These are phyloP conservation scores for Vitis amurensis DNA, from an alignment of 164 flowering plant species.

Conservation along the genomic window DNA sequence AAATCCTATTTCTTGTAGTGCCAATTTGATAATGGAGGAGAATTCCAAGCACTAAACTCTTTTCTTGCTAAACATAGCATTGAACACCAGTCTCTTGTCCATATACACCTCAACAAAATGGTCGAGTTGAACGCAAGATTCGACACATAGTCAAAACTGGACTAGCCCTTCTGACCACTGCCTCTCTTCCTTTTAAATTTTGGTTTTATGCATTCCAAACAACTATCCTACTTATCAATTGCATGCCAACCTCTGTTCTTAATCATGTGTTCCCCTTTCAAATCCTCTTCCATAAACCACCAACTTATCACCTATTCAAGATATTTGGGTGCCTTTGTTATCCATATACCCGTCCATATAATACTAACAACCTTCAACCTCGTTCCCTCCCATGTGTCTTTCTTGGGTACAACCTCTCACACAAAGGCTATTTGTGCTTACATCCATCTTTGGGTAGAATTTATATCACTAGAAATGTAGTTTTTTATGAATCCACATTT, in stretches of 20 bases:
- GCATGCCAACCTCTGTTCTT: constrained; percentile 5
- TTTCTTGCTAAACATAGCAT: constrained; percentile 2
- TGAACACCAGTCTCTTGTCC: constrained; percentile 15
- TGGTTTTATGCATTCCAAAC: constrained; percentile 25
- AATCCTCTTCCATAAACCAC: background rate
- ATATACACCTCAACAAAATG: constrained; percentile 20
- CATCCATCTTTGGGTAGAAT: too few relatives aligned
- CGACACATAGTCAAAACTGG: constrained; percentile 15
- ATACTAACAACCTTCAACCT: too few relatives aligned
- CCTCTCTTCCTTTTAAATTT: constrained; percentile 4
- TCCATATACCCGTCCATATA: too few relatives aligned
- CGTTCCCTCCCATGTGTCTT: too few relatives aligned
- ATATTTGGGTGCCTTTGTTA: too few relatives aligned
- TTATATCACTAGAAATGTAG: too few relatives aligned
- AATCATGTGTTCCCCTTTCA: background rate
- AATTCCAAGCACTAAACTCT: background rate
- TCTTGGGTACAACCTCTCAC: too few relatives aligned
- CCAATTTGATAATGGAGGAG: constrained; percentile 19
- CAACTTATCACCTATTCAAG: too few relatives aligned
- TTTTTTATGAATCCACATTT: too few relatives aligned
- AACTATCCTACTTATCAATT: constrained; percentile 15
- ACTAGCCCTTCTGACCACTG: constrained; percentile 12
- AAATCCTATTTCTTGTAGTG: too few relatives aligned
- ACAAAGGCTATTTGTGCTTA: too few relatives aligned
- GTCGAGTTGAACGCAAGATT: constrained; percentile 6